Conservation (phyloP, 169 alveolate genomes). For the Babesia ovis region DNA sequence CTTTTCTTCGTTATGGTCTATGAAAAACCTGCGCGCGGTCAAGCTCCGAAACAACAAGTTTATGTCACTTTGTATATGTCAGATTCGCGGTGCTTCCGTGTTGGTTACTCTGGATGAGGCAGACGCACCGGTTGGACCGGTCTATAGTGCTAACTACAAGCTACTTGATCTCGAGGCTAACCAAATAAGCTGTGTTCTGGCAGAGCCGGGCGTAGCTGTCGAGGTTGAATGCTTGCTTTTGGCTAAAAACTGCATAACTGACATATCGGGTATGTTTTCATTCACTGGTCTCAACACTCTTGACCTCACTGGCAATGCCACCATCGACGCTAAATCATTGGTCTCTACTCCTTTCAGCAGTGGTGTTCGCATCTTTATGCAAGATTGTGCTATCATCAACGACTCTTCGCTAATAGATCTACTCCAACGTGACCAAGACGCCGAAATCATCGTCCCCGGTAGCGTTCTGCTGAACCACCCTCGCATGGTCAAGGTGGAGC, state of each 20-base stretch:
- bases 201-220: conserved; percentile 10
- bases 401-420: neutral
- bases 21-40: conserved; percentile 28
- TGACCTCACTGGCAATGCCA: conserved; percentile 30
- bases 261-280: conserved; percentile 3
- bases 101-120: conserved; percentile 6
- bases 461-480: conserved; percentile 13
- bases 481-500: conserved; percentile 22
- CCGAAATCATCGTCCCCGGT: conserved; percentile 28
- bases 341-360: neutral
- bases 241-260: conserved; percentile 4
- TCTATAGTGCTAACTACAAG: conserved; percentile 1
- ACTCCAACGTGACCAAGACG: conserved; percentile 18
- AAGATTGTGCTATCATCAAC: conserved; percentile 12
- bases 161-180: conserved; percentile 27
- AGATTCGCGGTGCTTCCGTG: neutral
- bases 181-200: conserved; percentile 7
- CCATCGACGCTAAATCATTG: conserved; percentile 8
- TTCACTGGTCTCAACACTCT: conserved; percentile 15
- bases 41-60: conserved; percentile 33
- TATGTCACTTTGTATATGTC: conserved; percentile 6
- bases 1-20: conserved; percentile 29
- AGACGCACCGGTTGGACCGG: neutral
- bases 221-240: conserved; percentile 12
- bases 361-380: conserved; percentile 30